Percentiles rank a stretch among this genome's conserved stretches.
phyloP scores from a whole-genome alignment of 768 basidiomycete genomes.

The Boletales sp. region DNA sequence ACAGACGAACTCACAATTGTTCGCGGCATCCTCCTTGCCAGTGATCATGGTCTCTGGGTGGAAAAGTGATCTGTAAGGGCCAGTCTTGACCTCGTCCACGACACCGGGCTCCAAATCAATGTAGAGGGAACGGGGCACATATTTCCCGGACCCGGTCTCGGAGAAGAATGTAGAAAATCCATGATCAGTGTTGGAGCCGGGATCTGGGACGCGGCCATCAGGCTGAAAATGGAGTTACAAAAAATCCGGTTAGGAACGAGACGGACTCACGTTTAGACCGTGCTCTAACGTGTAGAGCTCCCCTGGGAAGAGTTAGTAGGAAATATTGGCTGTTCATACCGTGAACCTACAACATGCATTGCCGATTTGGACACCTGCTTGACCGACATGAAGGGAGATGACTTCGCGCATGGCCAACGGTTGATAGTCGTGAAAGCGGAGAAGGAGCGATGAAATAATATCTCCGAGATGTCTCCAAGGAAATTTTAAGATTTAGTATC shows the following conservation, averaged over 20 bases:
- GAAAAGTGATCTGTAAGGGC: slow-evolving; percentile 90
- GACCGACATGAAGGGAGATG: slow-evolving; percentile 94
- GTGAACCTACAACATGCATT: slow-evolving; percentile 88
- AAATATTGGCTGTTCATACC: slow-evolving; percentile 2
- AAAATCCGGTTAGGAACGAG: slow-evolving; percentile 6
- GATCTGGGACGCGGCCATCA: slow-evolving; percentile 79
- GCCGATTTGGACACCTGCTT: slow-evolving; percentile 92
- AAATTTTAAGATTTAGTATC: slow-evolving; percentile 19
- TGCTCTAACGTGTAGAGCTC: slow-evolving; percentile 98
- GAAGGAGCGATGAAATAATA: slow-evolving; percentile 6
- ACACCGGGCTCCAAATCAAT: slow-evolving; percentile 94
- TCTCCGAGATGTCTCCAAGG: not conserved
- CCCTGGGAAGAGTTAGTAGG: slow-evolving; percentile 48
- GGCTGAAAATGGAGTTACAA: slow-evolving; percentile 48
- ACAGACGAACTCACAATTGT: slow-evolving; percentile 78
- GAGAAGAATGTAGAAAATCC: slow-evolving; percentile 99
- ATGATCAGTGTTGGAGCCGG: slow-evolving; percentile 54
- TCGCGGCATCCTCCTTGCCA: slow-evolving; percentile 98
- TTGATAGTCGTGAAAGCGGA: slow-evolving; percentile 11
- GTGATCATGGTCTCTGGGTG: slow-evolving; percentile 97
- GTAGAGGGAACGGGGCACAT: slow-evolving; percentile 95
- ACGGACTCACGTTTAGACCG: slow-evolving; percentile 77
- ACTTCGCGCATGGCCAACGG: slow-evolving; percentile 74
- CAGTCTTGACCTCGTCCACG: slow-evolving; percentile 92
- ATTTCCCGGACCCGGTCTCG: slow-evolving; percentile 89